A percentile compares a stretch with the other conserved stretches of the same genome.
These are phyloP conservation scores for Penicillium aurantiogriseum DNA, from an alignment of 2,329 filamentous ascomycete genomes.

Conservation along the genomic window DNA sequence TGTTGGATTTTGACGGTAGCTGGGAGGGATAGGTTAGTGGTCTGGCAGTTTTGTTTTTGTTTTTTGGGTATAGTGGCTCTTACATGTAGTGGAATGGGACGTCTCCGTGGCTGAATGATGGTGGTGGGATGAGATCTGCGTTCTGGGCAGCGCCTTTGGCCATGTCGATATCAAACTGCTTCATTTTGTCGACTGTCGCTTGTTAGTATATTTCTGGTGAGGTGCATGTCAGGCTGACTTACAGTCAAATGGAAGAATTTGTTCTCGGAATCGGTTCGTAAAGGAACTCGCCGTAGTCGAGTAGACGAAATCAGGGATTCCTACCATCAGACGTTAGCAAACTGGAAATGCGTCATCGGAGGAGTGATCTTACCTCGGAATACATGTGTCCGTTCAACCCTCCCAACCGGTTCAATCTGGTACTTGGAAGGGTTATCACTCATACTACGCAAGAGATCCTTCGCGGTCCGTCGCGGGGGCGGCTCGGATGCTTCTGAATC, in stretches of 20 bases:
- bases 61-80: constrained; percentile 6
- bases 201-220: background rate
- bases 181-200: constrained; percentile 54
- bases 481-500: constrained; percentile 21
- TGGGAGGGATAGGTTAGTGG: constrained; percentile 34
- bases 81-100: constrained; percentile 66
- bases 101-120: constrained; percentile 70
- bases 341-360: background rate
- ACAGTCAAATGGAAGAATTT: constrained; percentile 71
- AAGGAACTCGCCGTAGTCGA: constrained; percentile 67
- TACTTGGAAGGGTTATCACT: constrained; percentile 69
- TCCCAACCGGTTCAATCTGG: constrained; percentile 66
- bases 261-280: constrained; percentile 67
- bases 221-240: constrained; percentile 23
- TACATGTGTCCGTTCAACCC: constrained; percentile 76
- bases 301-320: constrained; percentile 82
- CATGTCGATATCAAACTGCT: constrained; percentile 66
- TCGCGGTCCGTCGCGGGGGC: constrained; percentile 24
- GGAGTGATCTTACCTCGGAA: constrained; percentile 63
- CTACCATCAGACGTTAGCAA: constrained; percentile 34
- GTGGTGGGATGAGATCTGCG: constrained; percentile 74
- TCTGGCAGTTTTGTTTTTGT: background rate
- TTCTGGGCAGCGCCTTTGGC: constrained; percentile 58
- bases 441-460: constrained; percentile 49
- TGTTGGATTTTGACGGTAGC: constrained; percentile 82